Base-by-base conservation (phyloP, 2,329 filamentous ascomycete species). In the Aureobasidium uvarum region DNA sequence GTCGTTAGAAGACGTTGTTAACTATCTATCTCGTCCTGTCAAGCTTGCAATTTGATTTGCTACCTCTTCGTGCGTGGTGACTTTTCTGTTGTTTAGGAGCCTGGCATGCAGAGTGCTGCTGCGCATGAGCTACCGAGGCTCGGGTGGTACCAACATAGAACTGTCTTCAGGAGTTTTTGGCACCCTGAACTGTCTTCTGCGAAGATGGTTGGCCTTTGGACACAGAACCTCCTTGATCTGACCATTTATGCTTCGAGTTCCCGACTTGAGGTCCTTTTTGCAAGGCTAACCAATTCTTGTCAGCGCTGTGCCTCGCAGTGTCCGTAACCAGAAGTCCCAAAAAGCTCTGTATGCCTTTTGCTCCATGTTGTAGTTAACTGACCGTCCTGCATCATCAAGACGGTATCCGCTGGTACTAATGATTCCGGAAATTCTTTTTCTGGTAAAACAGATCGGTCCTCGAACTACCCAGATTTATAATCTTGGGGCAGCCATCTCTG, bases 401-500 rank as follows among this genome's bases (percentile, higher is more conserved):
- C 23, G 23, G 52, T 10, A n/a, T n/a, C 20, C 18, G 13, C 1
- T 38, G 54, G 31, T 39, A 62, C 74, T 72, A 77, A 68, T 86
- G 83, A 81, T 87, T 87, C 71, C 85, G 78, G 73, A 87, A 87
- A 80, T 85, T 82, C 81, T 91, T 91, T 78, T 90, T 90, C 78
- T 89, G 86, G 76, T 89, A 87, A 71, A 88, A 86, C 79, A 98
- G 84, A 84, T 99, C 95, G 74, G 95, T 99, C 80, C 95, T 87
- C 66, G 90, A 95, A 82, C 91, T 96, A 48, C 95, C 95, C 75
- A 99, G 80, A 76, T 99, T 99, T 76, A 99, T 98, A 79, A 99
- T 99, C 86, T 99, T 99, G 63, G 95, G 95, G 78, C 95, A 99
- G 2, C 95, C 95, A 76, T 99, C 95, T 67, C 95, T 84, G 76